A percentile compares a stretch with the other conserved stretches of the same genome.
Conservation (phyloP, 192 early-diverging fungal species). For the Coemansia sp. region DNA sequence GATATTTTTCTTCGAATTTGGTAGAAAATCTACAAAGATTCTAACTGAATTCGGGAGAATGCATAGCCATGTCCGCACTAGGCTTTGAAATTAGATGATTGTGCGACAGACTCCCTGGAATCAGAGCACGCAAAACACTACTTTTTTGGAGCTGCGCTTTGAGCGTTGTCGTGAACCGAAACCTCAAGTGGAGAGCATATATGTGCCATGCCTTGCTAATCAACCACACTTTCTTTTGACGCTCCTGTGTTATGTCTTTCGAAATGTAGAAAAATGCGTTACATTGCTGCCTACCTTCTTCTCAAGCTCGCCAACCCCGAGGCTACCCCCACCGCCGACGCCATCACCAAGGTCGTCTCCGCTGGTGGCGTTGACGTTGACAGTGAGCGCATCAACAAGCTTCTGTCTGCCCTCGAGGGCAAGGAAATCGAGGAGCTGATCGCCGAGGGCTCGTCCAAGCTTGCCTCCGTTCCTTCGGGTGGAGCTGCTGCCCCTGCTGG, state of each 20-base stretch:
- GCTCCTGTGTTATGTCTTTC: not conserved
- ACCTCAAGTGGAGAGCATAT: not conserved
- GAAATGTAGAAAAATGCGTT: constrained; percentile 79
- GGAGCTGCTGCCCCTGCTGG: constrained; percentile 71
- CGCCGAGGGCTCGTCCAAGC: constrained; percentile 87
- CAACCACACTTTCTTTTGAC: not conserved
- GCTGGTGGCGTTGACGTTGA: constrained; percentile 94
- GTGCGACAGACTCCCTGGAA: too few relatives aligned
- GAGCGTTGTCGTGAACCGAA: not conserved
- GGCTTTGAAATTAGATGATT: too few relatives aligned
- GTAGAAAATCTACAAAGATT: too few relatives aligned
- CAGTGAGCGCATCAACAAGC: constrained; percentile 70
- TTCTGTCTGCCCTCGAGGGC: constrained; percentile 81
- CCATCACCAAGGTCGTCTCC: constrained; percentile 80
- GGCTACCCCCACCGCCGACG: constrained; percentile 70
- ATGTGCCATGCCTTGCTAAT: not conserved
- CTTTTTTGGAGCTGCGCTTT: too few relatives aligned
- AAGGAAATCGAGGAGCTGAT: constrained; percentile 93
- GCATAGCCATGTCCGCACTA: too few relatives aligned
- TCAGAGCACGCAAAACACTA: too few relatives aligned
- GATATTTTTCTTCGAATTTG: too few relatives aligned
- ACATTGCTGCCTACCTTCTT: constrained; percentile 97
- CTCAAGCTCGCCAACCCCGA: constrained; percentile 84
- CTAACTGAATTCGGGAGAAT: too few relatives aligned
- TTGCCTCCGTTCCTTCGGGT: constrained; percentile 91